These are phyloP conservation scores for Paecilomyces variotii DNA, from an alignment of 2,329 filamentous ascomycete genomes.

Conservation along the genomic window DNA sequence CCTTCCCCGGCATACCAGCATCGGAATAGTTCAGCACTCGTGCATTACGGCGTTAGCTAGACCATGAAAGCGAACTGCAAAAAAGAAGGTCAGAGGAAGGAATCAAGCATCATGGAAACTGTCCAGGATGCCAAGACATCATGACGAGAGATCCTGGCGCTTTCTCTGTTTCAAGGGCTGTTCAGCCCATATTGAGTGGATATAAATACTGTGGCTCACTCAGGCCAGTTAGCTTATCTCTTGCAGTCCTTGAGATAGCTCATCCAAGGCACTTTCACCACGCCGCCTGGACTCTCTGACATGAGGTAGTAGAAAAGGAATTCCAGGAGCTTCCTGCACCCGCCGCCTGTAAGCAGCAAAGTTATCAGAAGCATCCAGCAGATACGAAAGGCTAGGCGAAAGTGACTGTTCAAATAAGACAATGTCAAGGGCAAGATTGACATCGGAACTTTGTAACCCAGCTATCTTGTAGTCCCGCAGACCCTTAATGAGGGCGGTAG, in stretches of 20 bases:
- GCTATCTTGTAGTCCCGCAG: conserved; percentile 25
- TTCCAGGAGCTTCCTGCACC: conserved; percentile 23
- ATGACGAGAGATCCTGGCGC: too few relatives aligned
- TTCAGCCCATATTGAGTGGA: background rate
- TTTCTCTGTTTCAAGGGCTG: too few relatives aligned
- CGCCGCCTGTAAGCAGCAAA: conserved; percentile 27
- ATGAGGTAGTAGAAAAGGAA: conserved; percentile 33
- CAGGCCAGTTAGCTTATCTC: background rate
- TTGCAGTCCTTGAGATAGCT: conserved; percentile 15
- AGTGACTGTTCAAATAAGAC: conserved; percentile 17
- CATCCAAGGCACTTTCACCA: conserved; percentile 19
- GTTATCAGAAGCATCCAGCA: conserved; percentile 25
- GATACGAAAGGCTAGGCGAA: conserved; percentile 14
- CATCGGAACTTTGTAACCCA: conserved; percentile 12
- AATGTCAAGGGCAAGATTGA: conserved; percentile 6
- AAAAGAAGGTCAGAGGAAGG: background rate
- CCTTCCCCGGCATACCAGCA: background rate
- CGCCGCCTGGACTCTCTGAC: conserved; percentile 23
- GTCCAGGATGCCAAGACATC: background rate
- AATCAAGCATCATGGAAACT: background rate
- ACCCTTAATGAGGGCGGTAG: conserved; percentile 28
- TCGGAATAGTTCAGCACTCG: background rate
- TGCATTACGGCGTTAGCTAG: background rate
- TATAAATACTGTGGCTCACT: background rate
- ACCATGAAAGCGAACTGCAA: background rate